A percentile compares a stretch with the other conserved stretches of the same genome.
phyloP scores from a whole-genome alignment of 768 basidiomycete species.

The Trametes punicea region DNA sequence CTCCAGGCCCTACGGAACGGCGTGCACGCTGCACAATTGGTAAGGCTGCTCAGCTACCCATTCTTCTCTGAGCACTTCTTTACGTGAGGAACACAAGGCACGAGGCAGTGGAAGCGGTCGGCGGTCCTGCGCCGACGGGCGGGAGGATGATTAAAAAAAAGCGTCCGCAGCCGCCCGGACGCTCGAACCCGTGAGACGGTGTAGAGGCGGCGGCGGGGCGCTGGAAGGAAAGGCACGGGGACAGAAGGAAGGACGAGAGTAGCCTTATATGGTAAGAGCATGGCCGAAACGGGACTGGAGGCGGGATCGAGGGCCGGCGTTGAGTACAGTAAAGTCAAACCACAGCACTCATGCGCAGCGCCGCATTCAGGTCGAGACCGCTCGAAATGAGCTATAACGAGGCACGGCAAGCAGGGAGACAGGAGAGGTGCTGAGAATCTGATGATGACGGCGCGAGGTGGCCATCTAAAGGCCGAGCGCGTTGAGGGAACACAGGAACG shows the following conservation, averaged over 20 bases:
- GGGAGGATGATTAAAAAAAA: too few relatives aligned
- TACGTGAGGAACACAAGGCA: constrained; percentile 3
- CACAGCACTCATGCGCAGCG: not conserved
- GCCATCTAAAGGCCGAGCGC: too few relatives aligned
- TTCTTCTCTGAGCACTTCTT: not conserved
- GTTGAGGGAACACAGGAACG: not conserved
- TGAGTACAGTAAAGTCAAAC: constrained; percentile 12
- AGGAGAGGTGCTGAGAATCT: not conserved
- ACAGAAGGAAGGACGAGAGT: constrained; percentile 9
- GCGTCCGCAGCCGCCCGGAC: not conserved
- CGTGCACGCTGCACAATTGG: too few relatives aligned
- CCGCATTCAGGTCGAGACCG: too few relatives aligned
- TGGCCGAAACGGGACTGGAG: constrained; percentile 3
- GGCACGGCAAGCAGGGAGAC: not conserved
- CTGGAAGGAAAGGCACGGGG: constrained; percentile 1
- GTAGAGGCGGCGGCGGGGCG: not conserved
- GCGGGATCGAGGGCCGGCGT: constrained; percentile 16
- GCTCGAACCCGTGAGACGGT: not conserved
- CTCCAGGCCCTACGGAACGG: not conserved
- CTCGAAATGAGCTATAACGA: too few relatives aligned
- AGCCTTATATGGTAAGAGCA: constrained; percentile 11
- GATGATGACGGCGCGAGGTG: not conserved
- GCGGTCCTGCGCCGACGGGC: too few relatives aligned
- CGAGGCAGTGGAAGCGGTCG: constrained; percentile 1
- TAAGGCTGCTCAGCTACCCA: constrained; percentile 2